These are phyloP conservation scores for Beta vulgaris DNA, from an alignment of 148 eudicot genomes.

Conservation along the genomic window DNA sequence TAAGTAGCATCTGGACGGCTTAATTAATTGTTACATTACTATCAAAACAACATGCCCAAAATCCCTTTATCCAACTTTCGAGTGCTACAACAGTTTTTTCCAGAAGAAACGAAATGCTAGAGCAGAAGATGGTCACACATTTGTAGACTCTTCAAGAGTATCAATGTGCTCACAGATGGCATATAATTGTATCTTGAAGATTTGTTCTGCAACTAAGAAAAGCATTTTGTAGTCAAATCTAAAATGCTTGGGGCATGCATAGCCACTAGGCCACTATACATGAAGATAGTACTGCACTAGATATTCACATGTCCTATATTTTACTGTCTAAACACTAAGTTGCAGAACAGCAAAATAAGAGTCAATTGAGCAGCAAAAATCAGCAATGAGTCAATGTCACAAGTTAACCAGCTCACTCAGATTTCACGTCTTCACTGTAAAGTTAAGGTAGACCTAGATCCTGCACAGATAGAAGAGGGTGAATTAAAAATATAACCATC, in stretches of 20 bases:
- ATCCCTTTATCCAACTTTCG: background rate
- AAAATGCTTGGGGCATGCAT: constrained; percentile 18
- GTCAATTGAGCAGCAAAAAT: constrained; percentile 17
- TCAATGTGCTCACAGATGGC: background rate
- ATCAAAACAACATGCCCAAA: background rate
- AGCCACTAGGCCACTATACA: constrained; percentile 27
- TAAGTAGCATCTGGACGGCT: background rate
- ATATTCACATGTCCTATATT: background rate
- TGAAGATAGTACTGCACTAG: background rate
- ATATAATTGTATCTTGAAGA: background rate
- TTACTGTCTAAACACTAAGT: constrained; percentile 9
- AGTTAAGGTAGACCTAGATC: constrained; percentile 27
- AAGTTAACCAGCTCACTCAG: background rate
- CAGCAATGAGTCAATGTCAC: background rate
- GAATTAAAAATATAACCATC: background rate
- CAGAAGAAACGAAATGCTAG: background rate
- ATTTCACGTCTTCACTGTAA: constrained; percentile 14
- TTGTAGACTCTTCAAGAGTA: background rate
- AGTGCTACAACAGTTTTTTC: background rate
- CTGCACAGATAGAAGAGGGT: constrained; percentile 8
- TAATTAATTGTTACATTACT: background rate
- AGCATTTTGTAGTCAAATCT: constrained; percentile 7
- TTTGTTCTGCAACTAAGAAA: background rate
- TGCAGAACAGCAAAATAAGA: constrained; percentile 4
- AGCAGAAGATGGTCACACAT: background rate